Conservation (phyloP, 2,329 filamentous ascomycete genomes). For the Ophiostoma fasciatum region DNA sequence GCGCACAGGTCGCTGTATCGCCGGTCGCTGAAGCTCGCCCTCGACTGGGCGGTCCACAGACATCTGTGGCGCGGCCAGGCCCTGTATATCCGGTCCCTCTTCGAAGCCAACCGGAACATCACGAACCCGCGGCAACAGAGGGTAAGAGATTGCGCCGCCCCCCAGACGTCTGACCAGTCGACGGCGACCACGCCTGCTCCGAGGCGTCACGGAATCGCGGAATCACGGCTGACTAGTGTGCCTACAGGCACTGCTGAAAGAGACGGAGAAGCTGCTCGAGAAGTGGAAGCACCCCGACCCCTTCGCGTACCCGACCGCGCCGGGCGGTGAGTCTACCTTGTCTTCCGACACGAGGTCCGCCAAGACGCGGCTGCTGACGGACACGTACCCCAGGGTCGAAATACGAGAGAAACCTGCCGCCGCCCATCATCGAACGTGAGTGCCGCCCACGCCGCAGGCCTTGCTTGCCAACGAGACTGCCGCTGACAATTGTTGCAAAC, state of each 20-base stretch:
- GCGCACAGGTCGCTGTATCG: slow-evolving; percentile 81
- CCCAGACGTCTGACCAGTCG: neutral
- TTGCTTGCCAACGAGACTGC: neutral
- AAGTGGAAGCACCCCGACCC: slow-evolving; percentile 98
- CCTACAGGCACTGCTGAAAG: slow-evolving; percentile 62
- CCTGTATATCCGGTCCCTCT: slow-evolving; percentile 85
- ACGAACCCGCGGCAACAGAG: slow-evolving; percentile 73
- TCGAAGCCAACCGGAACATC: slow-evolving; percentile 82
- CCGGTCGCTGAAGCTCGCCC: slow-evolving; percentile 78
- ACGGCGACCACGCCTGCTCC: neutral
- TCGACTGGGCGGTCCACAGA: slow-evolving; percentile 91
- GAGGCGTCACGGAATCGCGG: neutral
- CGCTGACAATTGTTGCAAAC: slow-evolving; percentile 11
- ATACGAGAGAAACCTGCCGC: slow-evolving; percentile 84
- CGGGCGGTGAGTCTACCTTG: slow-evolving; percentile 55
- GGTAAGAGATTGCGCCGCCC: slow-evolving; percentile 32
- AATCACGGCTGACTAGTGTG: no score
- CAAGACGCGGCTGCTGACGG: slow-evolving; percentile 1
- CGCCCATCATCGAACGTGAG: slow-evolving; percentile 69
- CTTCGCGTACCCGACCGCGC: slow-evolving; percentile 76
- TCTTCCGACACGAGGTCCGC: no score
- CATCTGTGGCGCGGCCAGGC: slow-evolving; percentile 92
- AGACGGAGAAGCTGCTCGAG: slow-evolving; percentile 77
- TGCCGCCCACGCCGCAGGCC: slow-evolving; percentile 14
- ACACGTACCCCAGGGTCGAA: slow-evolving; percentile 59